Evolutionary conservation across 495 filamentous ascomycete genomes (phyloP), one percentile per base, ranked within the genome.

Genomic region (Cladorrhinum samala): DNA sequence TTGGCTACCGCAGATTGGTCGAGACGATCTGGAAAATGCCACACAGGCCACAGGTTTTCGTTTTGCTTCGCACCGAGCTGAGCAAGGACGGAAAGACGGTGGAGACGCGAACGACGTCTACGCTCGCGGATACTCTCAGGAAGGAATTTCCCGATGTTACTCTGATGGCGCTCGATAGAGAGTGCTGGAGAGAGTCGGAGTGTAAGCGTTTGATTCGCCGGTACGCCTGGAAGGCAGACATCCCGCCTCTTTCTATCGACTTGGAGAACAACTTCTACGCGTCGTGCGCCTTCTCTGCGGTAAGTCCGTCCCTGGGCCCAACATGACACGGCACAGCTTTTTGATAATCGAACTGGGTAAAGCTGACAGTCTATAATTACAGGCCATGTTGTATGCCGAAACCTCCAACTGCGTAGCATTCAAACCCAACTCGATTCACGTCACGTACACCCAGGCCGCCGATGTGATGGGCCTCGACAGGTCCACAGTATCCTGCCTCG

Each of bases 391-490:
- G 60, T 95, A 91, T 64, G 76, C 94, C 24, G 88, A 94, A 54
- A 68, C 84, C 1, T 79, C 79, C 2, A 69, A 71, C 30, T 60
- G 56, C n/a, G 69, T 81, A 48, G 77, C 77, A 1, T 95, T 96
- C 60, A 71, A 79, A 8, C 75, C 78, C 39, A 87, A 91, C 60
- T 89, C 91, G 16, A 77, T 98, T 24, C 83, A 89, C 1, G 86
- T 96, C 62, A 86, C 83, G 56, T 95, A 92, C 58, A 83, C 88
- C 61, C 84, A 88, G n/a, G 90, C 90, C 1, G 86, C 95, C 62
- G 88, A 90, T 17, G 86, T 89, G 0, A 95, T 98, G 93, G 87
- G 91, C 71, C 91, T 96, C 56, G 93, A 96, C 64, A 76, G 90
- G 1, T 83, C 87, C 9, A 93, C 94, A 1, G 86, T 95, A 30